phyloP scores from a whole-genome alignment of 2,329 filamentous ascomycete species.

The Monilinia fructicola region DNA sequence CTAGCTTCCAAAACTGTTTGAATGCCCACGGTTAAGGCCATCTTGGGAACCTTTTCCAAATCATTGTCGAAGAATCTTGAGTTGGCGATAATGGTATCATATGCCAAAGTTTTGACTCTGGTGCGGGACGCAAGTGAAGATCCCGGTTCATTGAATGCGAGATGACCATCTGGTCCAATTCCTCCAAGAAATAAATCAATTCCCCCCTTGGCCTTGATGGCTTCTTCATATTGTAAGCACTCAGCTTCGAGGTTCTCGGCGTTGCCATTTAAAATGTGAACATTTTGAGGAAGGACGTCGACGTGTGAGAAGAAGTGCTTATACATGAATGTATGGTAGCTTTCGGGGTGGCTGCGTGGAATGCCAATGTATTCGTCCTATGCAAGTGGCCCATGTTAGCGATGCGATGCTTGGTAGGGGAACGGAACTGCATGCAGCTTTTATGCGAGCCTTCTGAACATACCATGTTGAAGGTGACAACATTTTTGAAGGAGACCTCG shows the following conservation, averaged over 20 bases:
- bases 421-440: neutral
- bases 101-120: constrained; percentile 81
- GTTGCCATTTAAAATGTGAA: constrained; percentile 82
- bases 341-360: constrained; percentile 78
- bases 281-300: constrained; percentile 77
- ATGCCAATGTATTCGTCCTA: constrained; percentile 86
- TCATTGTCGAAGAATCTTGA: constrained; percentile 81
- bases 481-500: constrained; percentile 79
- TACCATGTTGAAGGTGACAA: constrained; percentile 91
- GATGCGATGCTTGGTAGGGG: neutral
- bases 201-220: constrained; percentile 71
- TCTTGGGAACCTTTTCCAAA: constrained; percentile 70
- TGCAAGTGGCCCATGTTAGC: constrained; percentile 4
- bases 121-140: constrained; percentile 76
- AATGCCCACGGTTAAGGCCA: constrained; percentile 82
- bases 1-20: constrained; percentile 78
- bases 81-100: constrained; percentile 84
- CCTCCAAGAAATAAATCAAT: constrained; percentile 86
- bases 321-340: constrained; percentile 93
- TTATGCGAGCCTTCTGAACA: constrained; percentile 29
- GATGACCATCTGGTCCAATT: constrained; percentile 83
- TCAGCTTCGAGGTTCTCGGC: constrained; percentile 72
- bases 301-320: constrained; percentile 86
- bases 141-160: constrained; percentile 88
- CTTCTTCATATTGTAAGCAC: constrained; percentile 75